Percentiles rank a stretch among this genome's conserved stretches.
Conservation (phyloP, 2,329 filamentous ascomycete genomes). For the Pyrenochaeta sp. region DNA sequence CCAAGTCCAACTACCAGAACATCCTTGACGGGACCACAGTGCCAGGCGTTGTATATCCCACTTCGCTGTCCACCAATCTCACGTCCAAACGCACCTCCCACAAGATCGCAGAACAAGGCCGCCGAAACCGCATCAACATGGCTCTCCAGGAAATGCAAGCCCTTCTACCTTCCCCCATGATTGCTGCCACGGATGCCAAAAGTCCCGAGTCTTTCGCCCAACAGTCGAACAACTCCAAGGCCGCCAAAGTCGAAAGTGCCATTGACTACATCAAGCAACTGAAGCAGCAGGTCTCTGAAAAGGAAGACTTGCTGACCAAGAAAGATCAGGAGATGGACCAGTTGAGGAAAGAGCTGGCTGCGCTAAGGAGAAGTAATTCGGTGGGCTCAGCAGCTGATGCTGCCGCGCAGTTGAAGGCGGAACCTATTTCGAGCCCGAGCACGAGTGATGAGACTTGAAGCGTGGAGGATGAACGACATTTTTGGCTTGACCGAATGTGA, state of each 20-base stretch:
- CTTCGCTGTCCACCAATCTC: slow-evolving; percentile 88
- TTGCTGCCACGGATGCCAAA: slow-evolving; percentile 38
- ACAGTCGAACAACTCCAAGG: slow-evolving; percentile 73
- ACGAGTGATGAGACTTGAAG: slow-evolving; percentile 23
- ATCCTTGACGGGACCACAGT: slow-evolving; percentile 92
- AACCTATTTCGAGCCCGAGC: slow-evolving; percentile 21
- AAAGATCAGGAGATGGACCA: slow-evolving; percentile 69
- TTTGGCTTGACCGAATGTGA: background rate
- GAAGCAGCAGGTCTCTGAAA: slow-evolving; percentile 74
- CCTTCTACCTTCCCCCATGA: slow-evolving; percentile 72
- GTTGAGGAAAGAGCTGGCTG: slow-evolving; percentile 60
- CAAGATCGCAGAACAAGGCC: slow-evolving; percentile 96
- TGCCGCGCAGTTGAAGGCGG: slow-evolving; percentile 19
- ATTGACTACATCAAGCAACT: slow-evolving; percentile 94
- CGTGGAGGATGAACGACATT: background rate
- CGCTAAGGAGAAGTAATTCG: slow-evolving; percentile 32
- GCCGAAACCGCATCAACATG: slow-evolving; percentile 92
- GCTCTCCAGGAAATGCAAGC: slow-evolving; percentile 91
- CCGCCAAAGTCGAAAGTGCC: slow-evolving; percentile 95
- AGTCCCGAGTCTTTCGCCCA: slow-evolving; percentile 49
- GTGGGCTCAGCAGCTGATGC: slow-evolving; percentile 15
- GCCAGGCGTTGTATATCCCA: slow-evolving; percentile 89
- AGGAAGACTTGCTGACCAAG: slow-evolving; percentile 68
- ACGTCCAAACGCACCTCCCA: slow-evolving; percentile 97
- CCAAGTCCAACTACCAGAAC: slow-evolving; percentile 98